Base-by-base conservation (phyloP, 805 yeast species). In the Pichia paraexigua region DNA sequence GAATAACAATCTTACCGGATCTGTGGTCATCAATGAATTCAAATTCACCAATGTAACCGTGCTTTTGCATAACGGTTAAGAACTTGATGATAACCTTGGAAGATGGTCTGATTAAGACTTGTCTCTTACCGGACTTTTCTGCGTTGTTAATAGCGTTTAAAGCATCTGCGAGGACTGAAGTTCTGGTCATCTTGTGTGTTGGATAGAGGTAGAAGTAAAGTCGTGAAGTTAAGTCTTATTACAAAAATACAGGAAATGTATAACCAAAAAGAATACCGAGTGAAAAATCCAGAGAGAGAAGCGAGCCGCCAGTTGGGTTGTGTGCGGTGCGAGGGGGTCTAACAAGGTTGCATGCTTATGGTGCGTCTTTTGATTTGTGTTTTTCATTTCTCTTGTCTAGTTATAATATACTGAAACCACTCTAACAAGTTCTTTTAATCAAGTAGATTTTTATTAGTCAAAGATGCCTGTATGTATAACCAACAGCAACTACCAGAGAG, bases 11-110 rank as follows among this genome's bases (percentile, higher is more conserved):
- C 86, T 90, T 90, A 70, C 97, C 97, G 54, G 96, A 87, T 83
- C 97, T 88, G 91, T 90, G 97, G 83, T 90, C 97, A 72, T 90
- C 97, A 68, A 90, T 90, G 85, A 85, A 88, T 82, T 91, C 97
- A 75, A 90, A 90, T 79, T 90, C 97, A 71, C 91, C 97, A 79
- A 90, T 91, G 94, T 91, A 91, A 70, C 82, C 97, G 76, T 91
- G 97, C 79, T 82, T 89, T 82, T 91, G 97, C 87, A 91, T 90
- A 68, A 91, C 97, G 71, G 88, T 81, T 75, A 91, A 82, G 80
- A 89, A 91, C 79, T 89, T 91, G 85, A 91, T 83, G 80, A 91
- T 90, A 69, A 91, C 97, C 87, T 91, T 91, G 72, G 97, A 91
- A 51, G 97, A 89, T 64, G 97, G 97, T 84, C 97, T 87, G 79